Base-by-base conservation (phyloP, 805 yeast species). In the Nakazawaea ambrosiae region DNA sequence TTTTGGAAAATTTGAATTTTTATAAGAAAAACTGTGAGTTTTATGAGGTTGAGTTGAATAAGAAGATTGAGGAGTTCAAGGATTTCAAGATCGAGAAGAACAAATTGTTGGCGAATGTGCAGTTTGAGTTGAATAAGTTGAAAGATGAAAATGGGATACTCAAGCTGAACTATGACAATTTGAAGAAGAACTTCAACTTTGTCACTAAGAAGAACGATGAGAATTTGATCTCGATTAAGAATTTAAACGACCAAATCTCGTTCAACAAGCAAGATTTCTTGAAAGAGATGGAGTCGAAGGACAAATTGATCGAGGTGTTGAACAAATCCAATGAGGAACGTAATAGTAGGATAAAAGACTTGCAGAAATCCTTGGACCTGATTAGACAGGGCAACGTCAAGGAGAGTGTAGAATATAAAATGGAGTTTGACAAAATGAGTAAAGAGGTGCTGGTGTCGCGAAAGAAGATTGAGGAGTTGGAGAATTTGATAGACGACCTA, bases 211-310 rank as follows among this genome's bases (percentile, higher is more conserved):
- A 58, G 33, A 51, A 69, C 45, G 70, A 78, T 42, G 55, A 62
- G 33, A 49, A 73, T 4, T 51, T 72, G 20, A 45, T 63, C 2
- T 63, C 72, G 38, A 54, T 75, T 19, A 73, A 71, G 45, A 59
- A 65, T 4, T 51, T 79, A 20, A 66, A 66, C 18, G 75, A 68
- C 45, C 60, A 66, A 20, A 45, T 60, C 10, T 54, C 66, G 1
- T 41, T 53, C 1, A 65, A 66, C 27, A 69, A 75, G 45, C 73
- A 68, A 25, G 72, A 68, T 26, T 76, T 75, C 48, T 46, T 68
- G 15, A 68, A 69, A 23, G 88, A 81, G 49, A 69, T 78, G 58
- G 54, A 73, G 2, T 57, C 74, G 31, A 85, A 81, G 53, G 79
- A 79, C 34, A 75, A 82, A 34, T 56, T 79, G 27, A 61, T 75